phyloP scores from a whole-genome alignment of 2,329 filamentous ascomycete genomes.

The Alternaria triticina region DNA sequence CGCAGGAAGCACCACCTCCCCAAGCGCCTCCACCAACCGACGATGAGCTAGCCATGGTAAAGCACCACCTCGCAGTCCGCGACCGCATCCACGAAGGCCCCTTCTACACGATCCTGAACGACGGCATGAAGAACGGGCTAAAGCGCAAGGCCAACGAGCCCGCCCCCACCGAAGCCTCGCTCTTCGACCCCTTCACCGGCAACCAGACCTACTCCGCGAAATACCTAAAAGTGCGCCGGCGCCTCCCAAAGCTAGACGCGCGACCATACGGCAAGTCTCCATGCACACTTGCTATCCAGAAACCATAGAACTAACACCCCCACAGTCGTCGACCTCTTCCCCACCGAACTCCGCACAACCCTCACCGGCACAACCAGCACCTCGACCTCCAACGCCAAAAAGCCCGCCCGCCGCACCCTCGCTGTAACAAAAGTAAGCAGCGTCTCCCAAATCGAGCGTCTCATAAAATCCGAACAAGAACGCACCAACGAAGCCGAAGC shows the following conservation, averaged over 20 bases:
- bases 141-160: slow-evolving; percentile 48
- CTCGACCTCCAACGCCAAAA: slow-evolving; percentile 22
- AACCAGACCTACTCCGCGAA: slow-evolving; percentile 66
- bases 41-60: slow-evolving; percentile 56
- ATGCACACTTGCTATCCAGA: neutral
- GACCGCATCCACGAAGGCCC: slow-evolving; percentile 65
- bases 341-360: slow-evolving; percentile 62
- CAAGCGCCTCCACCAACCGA: slow-evolving; percentile 49
- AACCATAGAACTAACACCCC: neutral
- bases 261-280: slow-evolving; percentile 60
- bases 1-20: slow-evolving; percentile 42
- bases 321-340: slow-evolving; percentile 64
- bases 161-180: slow-evolving; percentile 39
- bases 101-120: slow-evolving; percentile 62
- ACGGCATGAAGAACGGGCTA: slow-evolving; percentile 54
- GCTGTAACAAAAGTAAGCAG: slow-evolving; percentile 41
- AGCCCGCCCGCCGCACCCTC: slow-evolving; percentile 36
- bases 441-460: slow-evolving; percentile 48
- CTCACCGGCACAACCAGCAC: slow-evolving; percentile 52
- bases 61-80: slow-evolving; percentile 59
- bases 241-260: slow-evolving; percentile 61
- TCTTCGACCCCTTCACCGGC: slow-evolving; percentile 66
- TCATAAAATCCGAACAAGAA: slow-evolving; percentile 53
- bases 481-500: slow-evolving; percentile 54
- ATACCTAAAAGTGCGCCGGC: slow-evolving; percentile 63